Conservation (phyloP, 305 asterid genomes). For the Fraxinus paxiana region DNA sequence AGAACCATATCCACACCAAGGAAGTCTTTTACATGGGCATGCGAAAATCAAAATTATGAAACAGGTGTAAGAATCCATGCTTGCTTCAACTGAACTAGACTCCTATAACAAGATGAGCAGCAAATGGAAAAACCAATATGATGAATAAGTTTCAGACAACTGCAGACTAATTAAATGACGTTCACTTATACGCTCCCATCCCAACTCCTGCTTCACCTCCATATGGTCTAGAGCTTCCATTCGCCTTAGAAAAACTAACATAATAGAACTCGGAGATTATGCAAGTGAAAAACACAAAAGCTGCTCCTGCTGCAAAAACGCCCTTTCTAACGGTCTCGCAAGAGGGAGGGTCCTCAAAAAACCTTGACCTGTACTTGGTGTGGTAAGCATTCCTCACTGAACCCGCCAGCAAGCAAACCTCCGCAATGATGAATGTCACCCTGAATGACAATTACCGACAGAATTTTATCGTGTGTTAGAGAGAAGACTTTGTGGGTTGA, state of each 20-base stretch:
- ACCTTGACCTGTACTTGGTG: conserved; percentile 53
- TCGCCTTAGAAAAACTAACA: conserved; percentile 53
- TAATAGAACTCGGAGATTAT: conserved; percentile 70
- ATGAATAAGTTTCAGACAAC: conserved; percentile 14
- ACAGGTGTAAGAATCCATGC: conserved; percentile 1
- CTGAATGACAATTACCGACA: conserved; percentile 34
- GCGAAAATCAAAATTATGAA: conserved; percentile 7
- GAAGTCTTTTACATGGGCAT: conserved; percentile 16
- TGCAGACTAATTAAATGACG: neutral
- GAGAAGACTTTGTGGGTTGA: neutral
- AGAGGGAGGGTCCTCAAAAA: conserved; percentile 48
- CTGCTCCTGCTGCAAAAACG: conserved; percentile 91
- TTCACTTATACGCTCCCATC: conserved; percentile 65
- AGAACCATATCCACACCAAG: conserved; percentile 18
- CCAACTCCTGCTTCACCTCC: conserved; percentile 67
- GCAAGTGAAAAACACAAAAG: conserved; percentile 64
- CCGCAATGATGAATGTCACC: conserved; percentile 75
- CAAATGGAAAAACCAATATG: conserved; percentile 6
- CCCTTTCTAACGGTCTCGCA: conserved; percentile 90
- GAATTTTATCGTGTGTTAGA: neutral
- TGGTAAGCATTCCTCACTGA: conserved; percentile 90
- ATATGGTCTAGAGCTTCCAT: conserved; percentile 35
- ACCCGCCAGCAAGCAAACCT: conserved; percentile 82
- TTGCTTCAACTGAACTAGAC: conserved; percentile 23
- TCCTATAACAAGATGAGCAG: conserved; percentile 17